Evolutionary conservation across 2,329 filamentous ascomycete species (phyloP).

Genomic region (Fusarium sp.): DNA sequence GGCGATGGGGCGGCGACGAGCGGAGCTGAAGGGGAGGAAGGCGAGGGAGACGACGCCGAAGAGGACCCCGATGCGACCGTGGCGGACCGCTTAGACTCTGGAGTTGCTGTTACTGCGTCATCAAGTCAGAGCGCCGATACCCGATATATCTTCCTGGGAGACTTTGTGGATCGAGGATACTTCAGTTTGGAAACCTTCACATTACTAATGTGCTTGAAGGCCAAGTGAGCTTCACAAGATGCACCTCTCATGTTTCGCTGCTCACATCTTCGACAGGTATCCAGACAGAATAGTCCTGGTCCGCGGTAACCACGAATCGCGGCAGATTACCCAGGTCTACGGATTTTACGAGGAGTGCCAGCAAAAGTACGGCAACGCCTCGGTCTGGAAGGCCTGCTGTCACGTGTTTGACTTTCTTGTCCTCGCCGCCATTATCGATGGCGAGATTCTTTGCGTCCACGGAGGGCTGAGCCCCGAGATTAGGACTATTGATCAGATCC

Average conservation of each 20-base stretch:
- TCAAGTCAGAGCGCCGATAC: conserved; percentile 64
- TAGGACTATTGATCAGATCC: conserved; percentile 98
- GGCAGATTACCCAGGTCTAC: conserved; percentile 98
- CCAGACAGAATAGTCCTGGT: conserved; percentile 95
- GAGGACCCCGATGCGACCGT: conserved; percentile 48
- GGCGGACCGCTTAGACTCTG: conserved; percentile 50
- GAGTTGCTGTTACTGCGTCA: conserved; percentile 48
- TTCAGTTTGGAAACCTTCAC: conserved; percentile 99
- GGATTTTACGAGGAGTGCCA: conserved; percentile 99
- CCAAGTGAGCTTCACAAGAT: conserved; percentile 59
- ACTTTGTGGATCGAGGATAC: conserved; percentile 97
- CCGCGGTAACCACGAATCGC: conserved; percentile 96
- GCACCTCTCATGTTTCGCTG: background rate
- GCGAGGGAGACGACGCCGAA: conserved; percentile 56
- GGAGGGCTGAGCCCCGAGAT: conserved; percentile 91
- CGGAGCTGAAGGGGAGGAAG: conserved; percentile 63
- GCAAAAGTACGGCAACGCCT: conserved; percentile 97
- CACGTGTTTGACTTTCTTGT: conserved; percentile 99
- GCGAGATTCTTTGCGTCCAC: conserved; percentile 98
- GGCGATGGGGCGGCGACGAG: conserved; percentile 57
- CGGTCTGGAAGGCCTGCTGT: conserved; percentile 99
- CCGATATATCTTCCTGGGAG: conserved; percentile 75
- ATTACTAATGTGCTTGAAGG: conserved; percentile 93
- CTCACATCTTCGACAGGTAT: conserved; percentile 71
- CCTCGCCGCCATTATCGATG: conserved; percentile 95